Percentiles rank a stretch among this genome's conserved stretches.
Conservation (phyloP, 257 asterid genomes). For the Nicotiana tabacum region DNA sequence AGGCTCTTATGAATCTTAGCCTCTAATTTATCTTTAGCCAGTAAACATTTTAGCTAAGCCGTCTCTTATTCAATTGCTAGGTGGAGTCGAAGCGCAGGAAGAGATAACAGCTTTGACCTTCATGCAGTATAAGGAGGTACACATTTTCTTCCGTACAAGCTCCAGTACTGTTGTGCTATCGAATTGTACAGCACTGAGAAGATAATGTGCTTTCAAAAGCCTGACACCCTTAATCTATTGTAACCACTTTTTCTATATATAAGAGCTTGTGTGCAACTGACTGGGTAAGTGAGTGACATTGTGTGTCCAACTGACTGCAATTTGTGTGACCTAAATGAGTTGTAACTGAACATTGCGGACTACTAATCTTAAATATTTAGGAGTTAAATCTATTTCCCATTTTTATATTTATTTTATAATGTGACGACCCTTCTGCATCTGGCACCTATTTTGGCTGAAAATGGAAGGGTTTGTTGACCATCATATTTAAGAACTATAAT, state of each 20-base stretch:
- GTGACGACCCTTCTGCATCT: not conserved
- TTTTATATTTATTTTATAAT: not conserved
- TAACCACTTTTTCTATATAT: not conserved
- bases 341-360: not conserved
- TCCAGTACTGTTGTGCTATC: conserved; percentile 28
- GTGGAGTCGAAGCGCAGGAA: conserved; percentile 59
- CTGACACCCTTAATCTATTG: not conserved
- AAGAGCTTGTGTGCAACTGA: not conserved
- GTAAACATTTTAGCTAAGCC: not conserved
- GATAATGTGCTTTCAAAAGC: conserved; percentile 23
- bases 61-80: conserved; percentile 19
- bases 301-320: not conserved
- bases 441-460: not conserved
- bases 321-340: not conserved
- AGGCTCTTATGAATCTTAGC: not conserved
- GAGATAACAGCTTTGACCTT: conserved; percentile 31
- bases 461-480: not conserved
- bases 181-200: conserved; percentile 49
- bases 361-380: not conserved
- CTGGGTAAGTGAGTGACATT: not conserved
- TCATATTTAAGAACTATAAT: not conserved
- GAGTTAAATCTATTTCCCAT: not conserved
- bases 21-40: not conserved
- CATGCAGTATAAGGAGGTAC: conserved; percentile 23
- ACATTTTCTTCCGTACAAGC: conserved; percentile 30